phyloP scores from a whole-genome alignment of 768 basidiomycete genomes.

The Strobilomyces confusus region DNA sequence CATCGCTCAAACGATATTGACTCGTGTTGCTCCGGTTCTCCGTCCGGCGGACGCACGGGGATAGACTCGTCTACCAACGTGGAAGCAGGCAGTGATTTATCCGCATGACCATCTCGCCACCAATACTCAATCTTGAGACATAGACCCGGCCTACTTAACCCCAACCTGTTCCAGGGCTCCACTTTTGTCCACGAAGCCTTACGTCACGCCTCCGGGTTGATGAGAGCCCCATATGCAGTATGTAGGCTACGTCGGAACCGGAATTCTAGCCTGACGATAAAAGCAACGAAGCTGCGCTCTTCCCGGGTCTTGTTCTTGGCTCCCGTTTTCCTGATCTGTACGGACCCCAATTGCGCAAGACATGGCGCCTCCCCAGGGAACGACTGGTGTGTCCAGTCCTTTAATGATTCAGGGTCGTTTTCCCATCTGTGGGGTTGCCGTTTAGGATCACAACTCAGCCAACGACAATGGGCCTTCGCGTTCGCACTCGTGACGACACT shows the following conservation, averaged over 20 bases:
- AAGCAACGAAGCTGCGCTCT: slow-evolving; percentile 4
- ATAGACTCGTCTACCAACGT: background rate
- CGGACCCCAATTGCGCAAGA: background rate
- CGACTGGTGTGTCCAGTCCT: slow-evolving; percentile 34
- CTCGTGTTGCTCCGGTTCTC: background rate
- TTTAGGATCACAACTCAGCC: slow-evolving; percentile 39
- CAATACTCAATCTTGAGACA: no score
- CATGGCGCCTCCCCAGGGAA: slow-evolving; percentile 39
- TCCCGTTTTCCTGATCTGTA: slow-evolving; percentile 2
- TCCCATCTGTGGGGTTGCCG: background rate
- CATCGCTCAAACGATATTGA: background rate
- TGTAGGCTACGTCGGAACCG: background rate
- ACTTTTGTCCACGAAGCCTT: background rate
- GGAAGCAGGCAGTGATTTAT: background rate
- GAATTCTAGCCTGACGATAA: slow-evolving; percentile 8
- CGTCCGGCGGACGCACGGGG: background rate
- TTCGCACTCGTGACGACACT: slow-evolving; percentile 69
- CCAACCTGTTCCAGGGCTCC: slow-evolving; percentile 2
- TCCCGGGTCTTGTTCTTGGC: background rate
- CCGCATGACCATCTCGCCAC: slow-evolving; percentile 11
- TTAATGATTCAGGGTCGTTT: background rate
- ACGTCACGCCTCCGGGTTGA: background rate
- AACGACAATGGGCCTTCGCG: slow-evolving; percentile 48
- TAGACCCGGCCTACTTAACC: no score
- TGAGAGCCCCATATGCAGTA: background rate